Evolutionary conservation across 306 rosid species (phyloP).

Genomic region (Fragaria nilgerrensis): DNA sequence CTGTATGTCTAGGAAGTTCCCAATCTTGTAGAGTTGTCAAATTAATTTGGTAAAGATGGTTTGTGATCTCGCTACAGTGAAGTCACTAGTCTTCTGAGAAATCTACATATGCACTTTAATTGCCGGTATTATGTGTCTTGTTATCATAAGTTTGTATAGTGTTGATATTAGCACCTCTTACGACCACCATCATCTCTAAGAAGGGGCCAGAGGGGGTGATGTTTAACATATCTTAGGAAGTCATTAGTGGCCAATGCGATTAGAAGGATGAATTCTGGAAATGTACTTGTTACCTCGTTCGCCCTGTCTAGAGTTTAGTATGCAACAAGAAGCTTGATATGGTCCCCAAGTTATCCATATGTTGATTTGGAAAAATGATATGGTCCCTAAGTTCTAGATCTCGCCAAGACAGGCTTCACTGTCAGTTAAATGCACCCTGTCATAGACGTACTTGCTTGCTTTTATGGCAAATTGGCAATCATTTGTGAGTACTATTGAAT

Average conservation of each 20-base stretch:
- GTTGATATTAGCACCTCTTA: background rate
- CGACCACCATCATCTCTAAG: background rate
- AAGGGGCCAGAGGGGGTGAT: background rate
- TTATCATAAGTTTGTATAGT: background rate
- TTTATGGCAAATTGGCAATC: background rate
- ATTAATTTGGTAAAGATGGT: background rate
- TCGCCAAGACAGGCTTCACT: background rate
- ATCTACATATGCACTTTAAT: background rate
- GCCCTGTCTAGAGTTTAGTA: background rate
- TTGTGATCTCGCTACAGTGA: background rate
- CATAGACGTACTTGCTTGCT: background rate
- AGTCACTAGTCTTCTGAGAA: background rate
- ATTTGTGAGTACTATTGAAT: background rate
- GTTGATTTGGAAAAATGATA: background rate
- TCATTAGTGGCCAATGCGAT: background rate
- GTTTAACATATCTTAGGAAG: background rate
- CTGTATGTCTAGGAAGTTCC: background rate
- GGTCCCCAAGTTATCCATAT: background rate
- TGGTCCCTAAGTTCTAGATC: slow-evolving; percentile 1
- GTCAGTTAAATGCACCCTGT: background rate
- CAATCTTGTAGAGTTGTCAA: background rate
- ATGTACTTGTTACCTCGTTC: background rate
- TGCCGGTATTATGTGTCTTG: background rate
- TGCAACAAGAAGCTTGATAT: background rate
- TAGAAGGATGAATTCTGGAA: background rate